Base-by-base conservation (phyloP, 129 eudicot genomes). In the Lactuca saligna region DNA sequence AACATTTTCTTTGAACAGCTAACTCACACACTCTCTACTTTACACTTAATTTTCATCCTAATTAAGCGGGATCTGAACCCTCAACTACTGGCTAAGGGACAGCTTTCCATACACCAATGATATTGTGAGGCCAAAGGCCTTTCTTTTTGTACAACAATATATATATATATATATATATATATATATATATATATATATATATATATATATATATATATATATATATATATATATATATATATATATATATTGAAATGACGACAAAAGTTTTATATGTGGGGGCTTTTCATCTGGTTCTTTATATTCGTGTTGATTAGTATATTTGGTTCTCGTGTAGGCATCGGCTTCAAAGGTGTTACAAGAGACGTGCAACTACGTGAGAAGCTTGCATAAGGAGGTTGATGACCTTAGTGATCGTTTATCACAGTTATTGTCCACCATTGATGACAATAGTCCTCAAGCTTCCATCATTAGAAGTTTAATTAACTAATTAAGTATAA, bases 391-490 rank as follows among this genome's bases (percentile, higher is more conserved):
- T 79, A 86, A 77, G 49, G 94, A 89, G 74, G 84, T 89, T 70
- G 96, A 86, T 57, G 96, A 86, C 81, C 79, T 89, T 8, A 89
- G 96, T 12, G 96, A 82, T 7, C 85, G 96, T 61, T 80, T 89
- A 4, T 84, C 96, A 6, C 90, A 82, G 65, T 82, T 89, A 17
- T 57, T 89, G 80, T 66, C 83, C 38, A 79, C 90, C 29, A 57
- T 86, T 9, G 96, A 89, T 32, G 70, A 88, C 38, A 79, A 86
- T 50, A 86, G 88, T 66, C 86, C 92, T 11, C 84, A 89, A 59
- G 96, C 96, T 59, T 74, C 90, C 64, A 86, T 89, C 41, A 86
- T 89, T 65, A 84, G 96, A 71, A 86, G 86, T 61, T 80, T 89
- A 72, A 70, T 89, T 66, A 75, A 66, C 68, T 71, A 54, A 55